Evolutionary conservation across 768 basidiomycete genomes (phyloP), one percentile per base, ranked within the genome.

Genomic region (Collybia sordida): DNA sequence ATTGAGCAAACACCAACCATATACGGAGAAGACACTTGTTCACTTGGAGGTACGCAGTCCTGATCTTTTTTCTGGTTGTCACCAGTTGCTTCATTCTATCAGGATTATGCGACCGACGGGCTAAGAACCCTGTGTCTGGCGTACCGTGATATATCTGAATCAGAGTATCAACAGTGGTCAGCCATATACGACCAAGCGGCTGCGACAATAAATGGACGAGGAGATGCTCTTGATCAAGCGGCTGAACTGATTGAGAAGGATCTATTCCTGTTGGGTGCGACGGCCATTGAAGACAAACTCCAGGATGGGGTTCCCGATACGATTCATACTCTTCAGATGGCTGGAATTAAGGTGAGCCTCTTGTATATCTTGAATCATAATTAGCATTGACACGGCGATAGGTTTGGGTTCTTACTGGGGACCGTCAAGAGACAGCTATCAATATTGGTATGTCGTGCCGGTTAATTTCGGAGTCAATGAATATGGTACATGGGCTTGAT

Each of bases 301-400:
- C 97, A 99, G 64, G 97, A 99, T 45, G 97, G 97, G 35, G 97
- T 99, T 3, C 97, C 97, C 0, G 97, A 99, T 60, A 86, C 97
- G 4, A 99, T 98, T 42, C 95, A 98, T 64, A 98, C 95, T 0
- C 68, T 99, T 40, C 97, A 99, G 60, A 92, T 91, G 81, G 97
- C 97, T 31, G 97, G 97, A 2, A 97, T 99, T 70, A 99, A 98
- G 80, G 89, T 82, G 42, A 21, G 23, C 17, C n/a, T 45, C 43
- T 49, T 6, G n/a, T 22, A 7, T n/a, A 24, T 43, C 6, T 39
- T 23, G 22, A 39, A 25, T 14, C 36, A 3, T 36, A 43, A 48
- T 21, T 15, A 24, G 45, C 51, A 23, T 31, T 53, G n/a, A 46
- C 41, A 17, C 40, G 25, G 28, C 57, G 11, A 14, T 55, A 89